Percentiles rank a stretch among this genome's conserved stretches.
These are phyloP conservation scores for Cicer judaicum DNA, from an alignment of 306 rosid species.

Conservation along the genomic window DNA sequence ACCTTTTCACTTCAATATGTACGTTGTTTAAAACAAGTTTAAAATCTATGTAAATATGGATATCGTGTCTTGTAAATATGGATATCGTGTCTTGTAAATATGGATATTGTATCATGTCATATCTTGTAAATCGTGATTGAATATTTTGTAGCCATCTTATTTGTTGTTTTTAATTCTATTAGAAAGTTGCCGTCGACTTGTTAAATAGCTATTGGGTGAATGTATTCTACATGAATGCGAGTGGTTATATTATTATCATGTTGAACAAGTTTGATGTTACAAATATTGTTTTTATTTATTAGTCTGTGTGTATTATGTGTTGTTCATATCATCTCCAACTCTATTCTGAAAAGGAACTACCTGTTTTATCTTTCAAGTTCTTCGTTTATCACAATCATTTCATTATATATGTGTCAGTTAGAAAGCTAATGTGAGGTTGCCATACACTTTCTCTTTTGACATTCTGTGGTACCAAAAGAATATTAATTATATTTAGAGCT, in stretches of 20 bases:
- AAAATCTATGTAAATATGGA: no score
- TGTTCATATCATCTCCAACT: background rate
- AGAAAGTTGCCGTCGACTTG: background rate
- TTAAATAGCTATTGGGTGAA: background rate
- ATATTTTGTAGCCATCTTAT: no score
- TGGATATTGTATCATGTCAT: no score
- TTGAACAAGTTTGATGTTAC: background rate
- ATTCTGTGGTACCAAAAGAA: background rate
- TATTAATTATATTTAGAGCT: background rate
- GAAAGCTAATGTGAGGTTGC: no score
- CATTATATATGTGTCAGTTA: background rate
- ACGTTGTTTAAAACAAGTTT: no score
- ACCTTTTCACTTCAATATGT: background rate
- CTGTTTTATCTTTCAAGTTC: background rate
- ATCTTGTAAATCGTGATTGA: no score
- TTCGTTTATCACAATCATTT: background rate
- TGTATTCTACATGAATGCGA: background rate
- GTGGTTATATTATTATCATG: background rate
- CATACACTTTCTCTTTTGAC: no score
- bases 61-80: no score
- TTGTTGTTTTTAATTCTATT: no score
- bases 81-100: no score
- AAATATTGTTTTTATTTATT: background rate
- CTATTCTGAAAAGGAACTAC: background rate
- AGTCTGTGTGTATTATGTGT: slow-evolving; percentile 1